Conservation (phyloP, 2,329 filamentous ascomycete species). For the Penicillium sp. region DNA sequence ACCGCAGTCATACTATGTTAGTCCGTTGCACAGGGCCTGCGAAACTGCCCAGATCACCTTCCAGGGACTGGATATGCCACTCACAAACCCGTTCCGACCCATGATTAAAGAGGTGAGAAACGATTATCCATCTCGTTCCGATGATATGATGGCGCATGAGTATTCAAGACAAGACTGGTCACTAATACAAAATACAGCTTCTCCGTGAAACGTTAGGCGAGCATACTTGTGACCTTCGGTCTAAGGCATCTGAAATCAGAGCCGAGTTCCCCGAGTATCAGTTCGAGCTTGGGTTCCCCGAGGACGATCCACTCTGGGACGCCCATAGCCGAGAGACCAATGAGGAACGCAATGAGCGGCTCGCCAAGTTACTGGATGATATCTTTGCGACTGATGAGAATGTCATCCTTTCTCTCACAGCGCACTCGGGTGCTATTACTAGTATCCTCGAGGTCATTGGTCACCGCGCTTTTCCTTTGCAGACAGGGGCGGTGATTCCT, state of each 20-base stretch:
- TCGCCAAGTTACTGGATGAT: constrained; percentile 52
- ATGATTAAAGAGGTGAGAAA: constrained; percentile 54
- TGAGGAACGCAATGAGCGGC: constrained; percentile 49
- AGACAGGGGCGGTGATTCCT: constrained; percentile 54
- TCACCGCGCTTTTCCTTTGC: constrained; percentile 49
- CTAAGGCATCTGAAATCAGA: constrained; percentile 50
- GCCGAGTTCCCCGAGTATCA: constrained; percentile 51
- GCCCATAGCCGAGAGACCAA: constrained; percentile 51
- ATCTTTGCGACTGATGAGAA: constrained; percentile 52
- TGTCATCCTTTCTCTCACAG: constrained; percentile 56
- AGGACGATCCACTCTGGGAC: constrained; percentile 57
- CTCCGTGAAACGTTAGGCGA: constrained; percentile 61
- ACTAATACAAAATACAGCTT: constrained; percentile 30
- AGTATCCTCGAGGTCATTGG: constrained; percentile 51
- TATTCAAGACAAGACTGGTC: neutral
- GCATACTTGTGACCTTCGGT: constrained; percentile 63
- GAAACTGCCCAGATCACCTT: constrained; percentile 60
- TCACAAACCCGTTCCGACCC: constrained; percentile 52
- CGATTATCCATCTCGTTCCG: neutral
- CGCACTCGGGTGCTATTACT: constrained; percentile 61
- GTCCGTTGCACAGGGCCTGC: constrained; percentile 60
- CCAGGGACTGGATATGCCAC: constrained; percentile 47
- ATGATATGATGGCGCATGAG: neutral
- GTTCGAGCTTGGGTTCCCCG: constrained; percentile 56
- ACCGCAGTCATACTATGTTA: constrained; percentile 59